Conservation (phyloP, 345 rosid species). For the Brassica carinata region DNA sequence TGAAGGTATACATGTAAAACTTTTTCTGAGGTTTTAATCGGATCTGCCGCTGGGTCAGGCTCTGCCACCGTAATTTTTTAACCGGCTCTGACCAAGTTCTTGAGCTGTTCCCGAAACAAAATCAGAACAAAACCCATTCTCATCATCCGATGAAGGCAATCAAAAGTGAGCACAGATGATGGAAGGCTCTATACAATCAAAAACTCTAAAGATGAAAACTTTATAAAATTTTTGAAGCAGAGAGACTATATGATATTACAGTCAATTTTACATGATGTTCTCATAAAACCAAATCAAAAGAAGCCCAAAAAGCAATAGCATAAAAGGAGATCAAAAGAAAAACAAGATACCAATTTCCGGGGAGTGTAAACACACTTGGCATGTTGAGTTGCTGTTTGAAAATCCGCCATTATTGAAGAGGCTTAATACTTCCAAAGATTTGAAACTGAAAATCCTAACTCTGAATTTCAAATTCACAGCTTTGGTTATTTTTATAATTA, state of each 20-base stretch:
- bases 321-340: not conserved
- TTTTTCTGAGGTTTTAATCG: no score
- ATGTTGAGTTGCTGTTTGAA: conserved; percentile 80
- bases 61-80: not conserved
- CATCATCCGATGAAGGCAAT: not conserved
- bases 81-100: not conserved
- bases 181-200: not conserved
- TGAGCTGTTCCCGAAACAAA: not conserved
- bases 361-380: conserved; percentile 90
- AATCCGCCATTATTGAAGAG: conserved; percentile 66
- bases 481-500: no score
- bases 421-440: not conserved
- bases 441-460: not conserved
- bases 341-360: conserved; percentile 53
- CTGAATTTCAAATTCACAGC: not conserved
- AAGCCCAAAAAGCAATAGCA: not conserved
- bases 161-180: not conserved
- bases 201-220: not conserved
- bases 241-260: not conserved
- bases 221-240: not conserved
- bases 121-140: not conserved
- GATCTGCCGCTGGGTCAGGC: no score
- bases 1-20: no score
- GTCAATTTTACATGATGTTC: not conserved
- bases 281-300: not conserved